Evolutionary conservation across 768 basidiomycete genomes (phyloP).

Genomic region (Leucogyrophana mollusca): DNA sequence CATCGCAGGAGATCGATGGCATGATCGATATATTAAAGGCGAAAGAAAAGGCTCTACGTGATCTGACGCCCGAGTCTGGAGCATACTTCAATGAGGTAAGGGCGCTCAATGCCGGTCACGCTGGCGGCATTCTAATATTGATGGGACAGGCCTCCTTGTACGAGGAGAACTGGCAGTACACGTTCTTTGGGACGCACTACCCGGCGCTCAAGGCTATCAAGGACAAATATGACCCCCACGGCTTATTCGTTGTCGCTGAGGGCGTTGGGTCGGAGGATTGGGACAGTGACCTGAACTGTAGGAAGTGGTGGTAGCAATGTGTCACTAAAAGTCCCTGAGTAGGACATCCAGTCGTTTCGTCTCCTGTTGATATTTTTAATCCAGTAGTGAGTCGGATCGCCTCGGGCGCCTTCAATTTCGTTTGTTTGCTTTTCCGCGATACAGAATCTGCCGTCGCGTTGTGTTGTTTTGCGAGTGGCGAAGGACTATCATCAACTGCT

Average conservation of each 20-base stretch:
- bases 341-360: no score
- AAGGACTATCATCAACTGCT: no score
- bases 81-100: conserved; percentile 53
- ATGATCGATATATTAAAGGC: conserved; percentile 12
- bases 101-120: no score
- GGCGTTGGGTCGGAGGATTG: conserved; percentile 50
- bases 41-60: conserved; percentile 26
- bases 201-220: conserved; percentile 38
- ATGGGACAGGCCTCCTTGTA: conserved; percentile 37
- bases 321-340: no score
- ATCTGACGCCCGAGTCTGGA: conserved; percentile 31
- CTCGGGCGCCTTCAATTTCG: no score
- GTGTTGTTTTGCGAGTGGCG: no score
- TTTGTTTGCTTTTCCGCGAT: no score
- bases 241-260: conserved; percentile 40
- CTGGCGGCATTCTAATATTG: no score
- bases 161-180: conserved; percentile 34
- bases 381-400: no score
- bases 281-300: conserved; percentile 28
- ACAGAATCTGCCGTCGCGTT: no score
- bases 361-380: no score
- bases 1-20: conserved; percentile 12
- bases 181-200: conserved; percentile 47
- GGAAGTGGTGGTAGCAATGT: no score
- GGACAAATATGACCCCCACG: conserved; percentile 38